phyloP scores from a whole-genome alignment of 805 yeast genomes.

The Teunomyces stri region DNA sequence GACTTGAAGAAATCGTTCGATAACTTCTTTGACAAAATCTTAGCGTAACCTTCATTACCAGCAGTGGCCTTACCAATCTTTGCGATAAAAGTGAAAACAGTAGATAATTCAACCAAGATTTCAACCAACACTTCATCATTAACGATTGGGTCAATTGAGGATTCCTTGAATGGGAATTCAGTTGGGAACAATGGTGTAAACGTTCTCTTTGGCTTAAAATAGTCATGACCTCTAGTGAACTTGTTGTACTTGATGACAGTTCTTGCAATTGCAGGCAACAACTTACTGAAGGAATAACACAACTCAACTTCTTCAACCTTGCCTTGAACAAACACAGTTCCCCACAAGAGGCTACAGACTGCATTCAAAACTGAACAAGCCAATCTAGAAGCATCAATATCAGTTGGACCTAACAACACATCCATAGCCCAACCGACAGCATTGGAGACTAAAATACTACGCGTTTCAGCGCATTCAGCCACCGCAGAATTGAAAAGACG shows the following conservation, averaged over 20 bases:
- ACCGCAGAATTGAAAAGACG: conserved; percentile 47
- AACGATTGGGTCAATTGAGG: conserved; percentile 71
- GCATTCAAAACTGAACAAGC: conserved; percentile 59
- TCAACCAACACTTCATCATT: conserved; percentile 70
- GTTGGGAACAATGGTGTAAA: conserved; percentile 71
- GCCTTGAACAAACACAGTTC: conserved; percentile 22
- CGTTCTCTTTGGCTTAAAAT: conserved; percentile 57
- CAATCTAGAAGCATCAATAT: conserved; percentile 59
- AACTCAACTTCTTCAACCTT: conserved; percentile 35
- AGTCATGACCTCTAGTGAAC: conserved; percentile 44
- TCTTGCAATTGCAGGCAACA: conserved; percentile 53
- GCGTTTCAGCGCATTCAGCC: conserved; percentile 22
- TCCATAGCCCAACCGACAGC: conserved; percentile 58
- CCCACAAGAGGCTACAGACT: conserved; percentile 41
- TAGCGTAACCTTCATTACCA: conserved; percentile 41
- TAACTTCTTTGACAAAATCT: conserved; percentile 33
- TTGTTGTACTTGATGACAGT: conserved; percentile 53
- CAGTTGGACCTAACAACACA: conserved; percentile 50
- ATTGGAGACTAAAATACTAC: conserved; percentile 42
- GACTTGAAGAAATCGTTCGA: conserved; percentile 40
- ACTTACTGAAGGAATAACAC: conserved; percentile 48
- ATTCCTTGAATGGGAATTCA: conserved; percentile 58
- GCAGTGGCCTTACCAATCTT: conserved; percentile 46
- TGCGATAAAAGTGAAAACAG: conserved; percentile 56
- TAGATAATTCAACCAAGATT: conserved; percentile 63